Conservation (phyloP, 2,329 filamentous ascomycete species). For the Monosporascus sp. region DNA sequence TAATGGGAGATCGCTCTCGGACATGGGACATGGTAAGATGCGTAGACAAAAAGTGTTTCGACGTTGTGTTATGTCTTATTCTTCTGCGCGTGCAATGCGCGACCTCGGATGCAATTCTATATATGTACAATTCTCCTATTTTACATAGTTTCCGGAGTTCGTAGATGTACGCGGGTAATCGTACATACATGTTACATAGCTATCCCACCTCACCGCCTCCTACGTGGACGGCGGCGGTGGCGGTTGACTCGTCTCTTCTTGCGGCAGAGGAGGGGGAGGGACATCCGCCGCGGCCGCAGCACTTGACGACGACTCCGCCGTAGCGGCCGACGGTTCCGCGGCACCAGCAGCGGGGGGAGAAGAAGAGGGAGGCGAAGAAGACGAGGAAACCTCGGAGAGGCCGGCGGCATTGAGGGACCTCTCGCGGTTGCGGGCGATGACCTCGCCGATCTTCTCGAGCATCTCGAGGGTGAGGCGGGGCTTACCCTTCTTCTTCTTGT, state of each 20-base stretch:
- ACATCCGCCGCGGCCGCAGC: not conserved
- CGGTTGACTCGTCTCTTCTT: slow-evolving; percentile 6
- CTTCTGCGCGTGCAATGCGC: no score
- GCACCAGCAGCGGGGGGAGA: not conserved
- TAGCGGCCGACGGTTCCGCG: not conserved
- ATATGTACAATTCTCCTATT: slow-evolving; percentile 4
- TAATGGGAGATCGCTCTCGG: no score
- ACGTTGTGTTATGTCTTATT: no score
- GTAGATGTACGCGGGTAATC: no score
- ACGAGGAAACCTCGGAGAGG: slow-evolving; percentile 31
- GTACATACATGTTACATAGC: no score
- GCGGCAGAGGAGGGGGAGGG: slow-evolving; percentile 2
- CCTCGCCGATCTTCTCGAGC: slow-evolving; percentile 56
- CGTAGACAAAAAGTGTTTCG: no score
- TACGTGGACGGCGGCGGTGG: slow-evolving; percentile 13
- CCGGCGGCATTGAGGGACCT: slow-evolving; percentile 32
- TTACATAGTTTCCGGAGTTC: slow-evolving; percentile 1
- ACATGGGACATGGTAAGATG: no score
- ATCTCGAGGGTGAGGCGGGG: slow-evolving; percentile 52
- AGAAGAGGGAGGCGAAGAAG: not conserved
- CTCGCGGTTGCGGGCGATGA: slow-evolving; percentile 52
- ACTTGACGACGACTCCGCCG: not conserved
- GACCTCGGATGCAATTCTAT: not conserved
- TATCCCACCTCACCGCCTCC: not conserved
- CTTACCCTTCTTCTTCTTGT: slow-evolving; percentile 47